Evolutionary conservation across 768 basidiomycete genomes (phyloP).

Genomic region (Suillus variegatus): DNA sequence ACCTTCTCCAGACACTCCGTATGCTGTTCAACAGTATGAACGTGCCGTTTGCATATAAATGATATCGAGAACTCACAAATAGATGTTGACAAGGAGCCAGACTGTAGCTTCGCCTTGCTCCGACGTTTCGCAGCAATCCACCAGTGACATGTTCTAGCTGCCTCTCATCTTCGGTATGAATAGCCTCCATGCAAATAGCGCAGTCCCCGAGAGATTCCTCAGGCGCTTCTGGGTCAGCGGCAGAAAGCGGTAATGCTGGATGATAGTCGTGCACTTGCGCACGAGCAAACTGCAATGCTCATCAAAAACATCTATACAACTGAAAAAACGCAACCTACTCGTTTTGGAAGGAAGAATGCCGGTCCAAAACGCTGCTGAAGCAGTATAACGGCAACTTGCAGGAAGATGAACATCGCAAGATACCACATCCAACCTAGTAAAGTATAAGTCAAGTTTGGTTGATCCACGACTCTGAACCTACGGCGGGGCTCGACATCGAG

Average conservation of each 20-base stretch:
- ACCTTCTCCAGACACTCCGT: slow-evolving; percentile 85
- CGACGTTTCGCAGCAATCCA: slow-evolving; percentile 39
- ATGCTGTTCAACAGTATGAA: slow-evolving; percentile 48
- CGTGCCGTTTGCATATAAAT: not conserved
- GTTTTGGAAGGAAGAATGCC: slow-evolving; percentile 77
- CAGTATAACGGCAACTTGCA: slow-evolving; percentile 63
- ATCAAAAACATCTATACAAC: not conserved
- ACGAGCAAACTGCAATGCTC: slow-evolving; percentile 50
- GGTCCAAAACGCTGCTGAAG: slow-evolving; percentile 80
- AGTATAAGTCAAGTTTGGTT: slow-evolving; percentile 8
- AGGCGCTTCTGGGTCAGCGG: slow-evolving; percentile 72
- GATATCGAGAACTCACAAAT: slow-evolving; percentile 56
- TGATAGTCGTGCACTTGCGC: slow-evolving; percentile 82
- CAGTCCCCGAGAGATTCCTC: slow-evolving; percentile 83
- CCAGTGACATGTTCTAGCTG: slow-evolving; percentile 36
- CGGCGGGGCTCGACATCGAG: slow-evolving; percentile 76
- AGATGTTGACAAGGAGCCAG: slow-evolving; percentile 88
- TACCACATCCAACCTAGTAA: slow-evolving; percentile 63
- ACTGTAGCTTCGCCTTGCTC: slow-evolving; percentile 68
- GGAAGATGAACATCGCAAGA: slow-evolving; percentile 57
- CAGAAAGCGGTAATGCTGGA: slow-evolving; percentile 58
- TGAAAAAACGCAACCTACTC: slow-evolving; percentile 42
- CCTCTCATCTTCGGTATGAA: slow-evolving; percentile 51
- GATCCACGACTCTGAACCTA: slow-evolving; percentile 36
- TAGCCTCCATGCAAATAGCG: slow-evolving; percentile 92